A percentile compares a stretch with the other conserved stretches of the same genome.
Evolutionary conservation across 2,329 filamentous ascomycete genomes (phyloP).

Genomic region (Lachnellula suecica): DNA sequence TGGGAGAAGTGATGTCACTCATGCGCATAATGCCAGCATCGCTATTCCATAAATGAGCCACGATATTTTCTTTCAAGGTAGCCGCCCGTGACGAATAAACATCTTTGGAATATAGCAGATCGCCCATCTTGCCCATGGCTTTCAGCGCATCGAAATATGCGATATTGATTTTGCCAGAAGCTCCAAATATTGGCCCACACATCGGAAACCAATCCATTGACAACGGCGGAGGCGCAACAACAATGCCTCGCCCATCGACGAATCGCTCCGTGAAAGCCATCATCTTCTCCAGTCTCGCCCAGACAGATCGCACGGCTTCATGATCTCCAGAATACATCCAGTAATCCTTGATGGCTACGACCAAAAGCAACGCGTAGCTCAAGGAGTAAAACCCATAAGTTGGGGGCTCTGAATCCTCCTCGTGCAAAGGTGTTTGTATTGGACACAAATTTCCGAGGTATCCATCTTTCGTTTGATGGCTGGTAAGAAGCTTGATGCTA

Average conservation of each 20-base stretch:
- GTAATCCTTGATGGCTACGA: constrained; percentile 24
- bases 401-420: constrained; percentile 15
- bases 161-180: constrained; percentile 24
- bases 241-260: constrained; percentile 14
- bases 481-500: constrained; percentile 22
- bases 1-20: constrained; percentile 13
- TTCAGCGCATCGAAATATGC: constrained; percentile 23
- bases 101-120: neutral
- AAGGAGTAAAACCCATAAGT: constrained; percentile 24
- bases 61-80: constrained; percentile 16
- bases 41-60: constrained; percentile 17
- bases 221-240: constrained; percentile 22
- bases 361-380: constrained; percentile 20
- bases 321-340: constrained; percentile 23
- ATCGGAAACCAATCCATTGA: constrained; percentile 24
- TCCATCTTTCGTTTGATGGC: constrained; percentile 18
- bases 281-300: constrained; percentile 16
- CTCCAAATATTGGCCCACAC: constrained; percentile 21
- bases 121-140: constrained; percentile 20
- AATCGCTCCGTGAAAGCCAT: constrained; percentile 16
- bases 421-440: constrained; percentile 18
- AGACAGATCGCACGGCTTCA: constrained; percentile 8
- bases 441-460: constrained; percentile 24
- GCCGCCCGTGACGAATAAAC: constrained; percentile 9
- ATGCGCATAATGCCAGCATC: constrained; percentile 16